phyloP scores from a whole-genome alignment of 352 stramenopile species.

The Pythium oligandrum region DNA sequence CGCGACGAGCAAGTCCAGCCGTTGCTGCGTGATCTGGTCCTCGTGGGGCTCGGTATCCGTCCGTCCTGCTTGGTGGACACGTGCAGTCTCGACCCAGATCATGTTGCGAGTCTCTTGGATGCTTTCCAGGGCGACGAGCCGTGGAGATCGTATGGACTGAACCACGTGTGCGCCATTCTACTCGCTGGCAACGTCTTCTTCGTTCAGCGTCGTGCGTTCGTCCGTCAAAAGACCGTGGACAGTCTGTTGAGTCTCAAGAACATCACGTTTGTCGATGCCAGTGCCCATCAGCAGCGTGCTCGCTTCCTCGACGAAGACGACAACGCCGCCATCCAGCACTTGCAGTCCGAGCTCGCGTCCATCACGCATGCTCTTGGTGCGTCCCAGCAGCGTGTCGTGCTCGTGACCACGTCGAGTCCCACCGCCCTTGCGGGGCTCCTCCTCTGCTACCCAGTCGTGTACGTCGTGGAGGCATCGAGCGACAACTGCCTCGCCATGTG shows the following conservation, averaged over 20 bases:
- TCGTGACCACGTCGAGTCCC: not conserved
- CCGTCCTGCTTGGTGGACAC: conserved; percentile 12
- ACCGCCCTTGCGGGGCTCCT: conserved; percentile 13
- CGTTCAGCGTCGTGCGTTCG: conserved; percentile 8
- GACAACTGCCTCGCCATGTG: conserved; percentile 52
- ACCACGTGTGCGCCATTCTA: conserved; percentile 1
- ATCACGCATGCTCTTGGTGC: no score
- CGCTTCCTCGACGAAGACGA: no score
- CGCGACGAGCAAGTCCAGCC: conserved; percentile 6
- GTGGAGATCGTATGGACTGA: conserved; percentile 4
- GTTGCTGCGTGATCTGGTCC: conserved; percentile 11
- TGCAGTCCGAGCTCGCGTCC: no score
- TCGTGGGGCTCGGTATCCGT: conserved; percentile 14
- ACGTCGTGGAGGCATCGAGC: not conserved
- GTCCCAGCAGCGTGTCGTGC: not conserved
- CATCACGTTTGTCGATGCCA: conserved; percentile 8
- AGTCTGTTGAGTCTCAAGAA: not conserved
- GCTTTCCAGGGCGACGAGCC: not conserved
- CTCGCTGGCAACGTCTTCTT: conserved; percentile 19
- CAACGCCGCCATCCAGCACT: no score
- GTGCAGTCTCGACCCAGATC: conserved; percentile 4
- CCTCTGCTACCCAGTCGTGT: conserved; percentile 16
- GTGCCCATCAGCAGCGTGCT: not conserved
- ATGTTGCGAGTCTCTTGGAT: not conserved
- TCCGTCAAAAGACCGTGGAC: conserved; percentile 12